These are phyloP conservation scores for Thoreauomyces humboldtii DNA, from an alignment of 192 early-diverging fungal genomes.

Conservation along the genomic window DNA sequence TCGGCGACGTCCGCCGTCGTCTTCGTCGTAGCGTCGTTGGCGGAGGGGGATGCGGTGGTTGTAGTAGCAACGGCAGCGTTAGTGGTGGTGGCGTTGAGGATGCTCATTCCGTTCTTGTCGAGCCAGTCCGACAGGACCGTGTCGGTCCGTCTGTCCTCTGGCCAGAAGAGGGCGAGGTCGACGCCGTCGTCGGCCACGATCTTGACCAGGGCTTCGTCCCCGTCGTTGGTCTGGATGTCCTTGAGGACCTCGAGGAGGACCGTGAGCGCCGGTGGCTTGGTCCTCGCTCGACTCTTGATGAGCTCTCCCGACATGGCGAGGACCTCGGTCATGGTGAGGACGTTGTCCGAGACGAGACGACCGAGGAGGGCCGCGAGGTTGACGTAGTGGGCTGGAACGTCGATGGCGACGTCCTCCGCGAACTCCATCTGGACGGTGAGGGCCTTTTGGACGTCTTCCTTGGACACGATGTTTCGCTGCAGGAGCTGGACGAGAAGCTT, in stretches of 20 bases:
- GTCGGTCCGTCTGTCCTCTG: slow-evolving; percentile 18
- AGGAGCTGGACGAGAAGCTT: slow-evolving; percentile 36
- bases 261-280: slow-evolving; percentile 31
- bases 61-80: too few relatives aligned
- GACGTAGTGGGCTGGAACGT: slow-evolving; percentile 67
- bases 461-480: slow-evolving; percentile 41
- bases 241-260: slow-evolving; percentile 32
- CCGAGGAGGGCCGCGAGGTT: slow-evolving; percentile 51
- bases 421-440: slow-evolving; percentile 56
- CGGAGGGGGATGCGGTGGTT: too few relatives aligned
- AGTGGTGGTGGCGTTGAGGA: too few relatives aligned
- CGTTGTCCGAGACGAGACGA: slow-evolving; percentile 54
- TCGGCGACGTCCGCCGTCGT: too few relatives aligned
- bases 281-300: slow-evolving; percentile 15
- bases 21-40: too few relatives aligned
- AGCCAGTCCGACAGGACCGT: slow-evolving; percentile 32
- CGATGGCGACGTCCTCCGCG: slow-evolving; percentile 70
- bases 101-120: slow-evolving; percentile 8
- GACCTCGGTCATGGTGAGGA: slow-evolving; percentile 49
- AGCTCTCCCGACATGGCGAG: slow-evolving; percentile 14
- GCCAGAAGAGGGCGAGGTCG: slow-evolving; percentile 40
- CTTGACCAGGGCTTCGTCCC: slow-evolving; percentile 16
- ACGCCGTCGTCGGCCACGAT: slow-evolving; percentile 11
- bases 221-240: slow-evolving; percentile 13
- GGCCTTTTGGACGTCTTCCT: slow-evolving; percentile 34